phyloP scores from a whole-genome alignment of 2,329 filamentous ascomycete species.

The Arthrobotrys sphaeroides region DNA sequence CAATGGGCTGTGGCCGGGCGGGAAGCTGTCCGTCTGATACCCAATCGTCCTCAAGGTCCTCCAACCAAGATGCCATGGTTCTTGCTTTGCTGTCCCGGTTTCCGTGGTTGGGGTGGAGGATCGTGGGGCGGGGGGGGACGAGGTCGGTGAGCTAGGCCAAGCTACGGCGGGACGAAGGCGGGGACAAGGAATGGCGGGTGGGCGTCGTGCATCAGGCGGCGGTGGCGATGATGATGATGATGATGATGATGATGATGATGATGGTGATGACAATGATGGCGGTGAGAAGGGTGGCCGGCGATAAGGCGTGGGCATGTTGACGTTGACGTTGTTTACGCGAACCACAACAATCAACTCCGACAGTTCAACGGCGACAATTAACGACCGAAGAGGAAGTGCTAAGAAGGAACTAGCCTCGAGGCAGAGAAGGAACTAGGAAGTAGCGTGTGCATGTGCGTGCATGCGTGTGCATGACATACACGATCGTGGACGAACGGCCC shows the following conservation, averaged over 20 bases:
- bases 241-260: not conserved
- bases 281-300: not conserved
- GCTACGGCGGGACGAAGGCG: not conserved
- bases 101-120: no score
- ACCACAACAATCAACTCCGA: conserved; percentile 9
- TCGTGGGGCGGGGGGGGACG: no score
- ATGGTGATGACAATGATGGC: not conserved
- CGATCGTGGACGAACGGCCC: no score
- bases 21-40: conserved; percentile 24
- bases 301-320: not conserved
- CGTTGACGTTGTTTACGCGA: conserved; percentile 5
- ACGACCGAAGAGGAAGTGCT: no score
- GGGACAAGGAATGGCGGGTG: not conserved
- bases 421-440: no score
- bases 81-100: no score
- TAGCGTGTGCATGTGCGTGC: no score
- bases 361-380: no score
- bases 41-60: conserved; percentile 48
- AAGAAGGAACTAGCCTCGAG: no score
- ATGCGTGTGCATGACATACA: no score
- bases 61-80: conserved; percentile 34
- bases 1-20: not conserved
- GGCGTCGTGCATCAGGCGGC: not conserved
- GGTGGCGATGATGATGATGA: not conserved
- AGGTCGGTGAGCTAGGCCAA: no score